Conservation (phyloP, 768 basidiomycete species). For the Postia placenta region DNA sequence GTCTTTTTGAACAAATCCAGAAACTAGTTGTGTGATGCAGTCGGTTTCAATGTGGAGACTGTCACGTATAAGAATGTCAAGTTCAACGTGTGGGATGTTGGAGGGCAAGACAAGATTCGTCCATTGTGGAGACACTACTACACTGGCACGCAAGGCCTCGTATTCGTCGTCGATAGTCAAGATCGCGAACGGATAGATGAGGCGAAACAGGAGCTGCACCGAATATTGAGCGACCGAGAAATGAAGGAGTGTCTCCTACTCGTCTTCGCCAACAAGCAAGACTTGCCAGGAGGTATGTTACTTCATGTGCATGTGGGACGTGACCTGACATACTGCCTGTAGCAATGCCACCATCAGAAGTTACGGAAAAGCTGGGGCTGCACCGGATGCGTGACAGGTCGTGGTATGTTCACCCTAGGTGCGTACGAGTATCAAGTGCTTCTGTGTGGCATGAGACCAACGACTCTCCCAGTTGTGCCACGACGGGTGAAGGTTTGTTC, state of each 20-base stretch:
- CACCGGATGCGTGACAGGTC: constrained; percentile 95
- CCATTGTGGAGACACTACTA: constrained; percentile 99
- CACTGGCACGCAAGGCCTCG: constrained; percentile 96
- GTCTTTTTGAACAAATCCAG: not conserved
- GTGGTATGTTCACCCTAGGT: constrained; percentile 99
- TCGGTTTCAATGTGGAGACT: constrained; percentile 99
- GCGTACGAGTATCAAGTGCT: constrained; percentile 18
- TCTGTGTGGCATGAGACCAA: not conserved
- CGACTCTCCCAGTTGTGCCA: constrained; percentile 70
- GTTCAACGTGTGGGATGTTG: constrained; percentile 95
- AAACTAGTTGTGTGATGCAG: constrained; percentile 31
- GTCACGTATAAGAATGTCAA: constrained; percentile 99
- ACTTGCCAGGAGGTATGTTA: constrained; percentile 88
- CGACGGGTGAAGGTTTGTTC: constrained; percentile 93
- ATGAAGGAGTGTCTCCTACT: constrained; percentile 97
- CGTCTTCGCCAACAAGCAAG: constrained; percentile 99
- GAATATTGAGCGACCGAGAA: constrained; percentile 93
- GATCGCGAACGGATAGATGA: constrained; percentile 95
- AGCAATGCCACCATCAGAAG: constrained; percentile 99
- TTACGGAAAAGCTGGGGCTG: constrained; percentile 93
- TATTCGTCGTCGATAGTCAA: constrained; percentile 97
- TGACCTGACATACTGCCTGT: not conserved
- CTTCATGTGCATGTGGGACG: not conserved
- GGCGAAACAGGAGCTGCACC: constrained; percentile 91
- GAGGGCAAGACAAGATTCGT: constrained; percentile 99